phyloP scores from a whole-genome alignment of 140 eudicot species.

The Anethum foeniculum region DNA sequence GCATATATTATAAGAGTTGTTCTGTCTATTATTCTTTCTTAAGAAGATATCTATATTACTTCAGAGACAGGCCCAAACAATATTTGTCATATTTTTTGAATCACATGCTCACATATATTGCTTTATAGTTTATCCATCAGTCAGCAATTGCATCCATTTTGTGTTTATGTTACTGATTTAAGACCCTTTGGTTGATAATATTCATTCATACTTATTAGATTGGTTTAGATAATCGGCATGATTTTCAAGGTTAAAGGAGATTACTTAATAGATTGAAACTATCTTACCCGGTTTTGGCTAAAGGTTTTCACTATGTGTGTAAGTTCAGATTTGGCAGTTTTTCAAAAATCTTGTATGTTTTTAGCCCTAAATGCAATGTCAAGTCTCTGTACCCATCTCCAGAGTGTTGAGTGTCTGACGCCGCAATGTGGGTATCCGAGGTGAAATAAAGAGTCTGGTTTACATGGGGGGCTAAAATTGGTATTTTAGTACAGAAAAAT shows the following conservation, averaged over 20 bases:
- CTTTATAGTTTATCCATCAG: neutral
- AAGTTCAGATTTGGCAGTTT: neutral
- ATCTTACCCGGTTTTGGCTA: neutral
- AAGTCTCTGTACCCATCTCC: neutral
- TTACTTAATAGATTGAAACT: neutral
- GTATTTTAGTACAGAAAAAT: neutral
- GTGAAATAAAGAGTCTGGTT: neutral
- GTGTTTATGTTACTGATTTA: neutral
- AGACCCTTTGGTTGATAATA: neutral
- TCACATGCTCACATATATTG: neutral
- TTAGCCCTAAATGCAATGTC: neutral
- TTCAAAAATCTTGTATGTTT: neutral
- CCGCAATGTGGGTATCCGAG: neutral
- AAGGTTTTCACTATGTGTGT: neutral
- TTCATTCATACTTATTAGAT: neutral
- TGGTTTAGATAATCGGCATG: neutral
- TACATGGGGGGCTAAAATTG: neutral
- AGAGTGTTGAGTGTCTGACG: neutral
- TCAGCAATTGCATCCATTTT: neutral
- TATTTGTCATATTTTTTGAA: neutral
- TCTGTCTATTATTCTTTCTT: neutral
- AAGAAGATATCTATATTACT: neutral
- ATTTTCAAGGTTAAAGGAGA: neutral
- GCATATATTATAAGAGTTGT: neutral
- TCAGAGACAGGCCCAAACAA: neutral